Conservation (phyloP, 257 asterid species). For the Rehmannia glutinosa region DNA sequence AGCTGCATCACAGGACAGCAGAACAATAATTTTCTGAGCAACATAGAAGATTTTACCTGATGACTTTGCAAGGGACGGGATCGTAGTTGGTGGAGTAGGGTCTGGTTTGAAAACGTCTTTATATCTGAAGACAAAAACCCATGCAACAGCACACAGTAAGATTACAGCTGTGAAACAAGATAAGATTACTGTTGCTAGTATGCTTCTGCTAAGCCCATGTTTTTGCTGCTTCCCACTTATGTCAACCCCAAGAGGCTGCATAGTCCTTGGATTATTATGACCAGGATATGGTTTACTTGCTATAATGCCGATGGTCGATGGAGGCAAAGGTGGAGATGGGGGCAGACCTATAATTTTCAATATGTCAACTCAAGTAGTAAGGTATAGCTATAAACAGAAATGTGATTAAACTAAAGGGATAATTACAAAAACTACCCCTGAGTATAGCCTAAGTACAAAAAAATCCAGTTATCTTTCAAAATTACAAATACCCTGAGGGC, state of each 20-base stretch:
- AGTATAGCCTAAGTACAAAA: too few relatives aligned
- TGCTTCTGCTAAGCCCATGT: conserved; percentile 47
- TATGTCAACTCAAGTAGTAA: conserved; percentile 12
- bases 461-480: too few relatives aligned
- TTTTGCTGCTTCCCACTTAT: conserved; percentile 49
- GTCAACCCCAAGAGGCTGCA: conserved; percentile 87
- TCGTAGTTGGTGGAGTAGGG: conserved; percentile 45
- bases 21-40: background rate
- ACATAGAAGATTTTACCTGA: conserved; percentile 48
- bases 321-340: conserved; percentile 83
- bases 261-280: conserved; percentile 44
- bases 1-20: background rate
- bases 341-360: conserved; percentile 68
- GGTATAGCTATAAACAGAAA: conserved; percentile 12
- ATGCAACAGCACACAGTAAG: conserved; percentile 51
- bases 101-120: conserved; percentile 37
- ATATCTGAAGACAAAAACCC: conserved; percentile 53
- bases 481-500: too few relatives aligned
- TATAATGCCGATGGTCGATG: conserved; percentile 49
- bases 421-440: too few relatives aligned
- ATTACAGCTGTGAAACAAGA: conserved; percentile 55
- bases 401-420: too few relatives aligned
- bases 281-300: conserved; percentile 69
- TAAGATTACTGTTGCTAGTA: conserved; percentile 54
- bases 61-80: conserved; percentile 64